Evolutionary conservation across 108 stramenopile species (phyloP).

Genomic region (Aurantiochytrium sp.): DNA sequence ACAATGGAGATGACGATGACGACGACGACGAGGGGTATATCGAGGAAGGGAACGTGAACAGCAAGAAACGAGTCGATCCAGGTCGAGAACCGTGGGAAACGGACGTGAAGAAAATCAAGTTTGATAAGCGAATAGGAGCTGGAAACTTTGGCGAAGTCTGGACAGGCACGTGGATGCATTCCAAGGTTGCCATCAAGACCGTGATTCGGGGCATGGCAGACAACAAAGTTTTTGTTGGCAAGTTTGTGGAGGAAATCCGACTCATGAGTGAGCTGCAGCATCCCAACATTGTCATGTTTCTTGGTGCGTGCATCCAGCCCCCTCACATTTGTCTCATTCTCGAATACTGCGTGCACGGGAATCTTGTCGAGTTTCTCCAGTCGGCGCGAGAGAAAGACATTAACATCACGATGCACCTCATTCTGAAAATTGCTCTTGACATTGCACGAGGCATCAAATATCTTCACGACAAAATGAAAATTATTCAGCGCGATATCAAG

Average conservation of each 20-base stretch:
- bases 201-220: neutral
- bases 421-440: slow-evolving; percentile 18
- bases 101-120: slow-evolving; percentile 15
- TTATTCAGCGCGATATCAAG: slow-evolving; percentile 29
- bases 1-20: no score
- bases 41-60: neutral
- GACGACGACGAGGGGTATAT: neutral
- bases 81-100: slow-evolving; percentile 18
- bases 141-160: slow-evolving; percentile 34
- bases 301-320: slow-evolving; percentile 31
- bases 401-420: neutral
- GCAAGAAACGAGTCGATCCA: neutral
- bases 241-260: slow-evolving; percentile 22
- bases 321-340: slow-evolving; percentile 31
- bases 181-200: slow-evolving; percentile 23
- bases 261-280: slow-evolving; percentile 31
- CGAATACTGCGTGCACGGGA: slow-evolving; percentile 30
- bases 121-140: slow-evolving; percentile 10
- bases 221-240: neutral
- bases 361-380: slow-evolving; percentile 15
- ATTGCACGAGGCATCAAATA: slow-evolving; percentile 32
- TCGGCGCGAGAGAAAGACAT: neutral
- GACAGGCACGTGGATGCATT: slow-evolving; percentile 21
- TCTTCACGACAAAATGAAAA: slow-evolving; percentile 20
- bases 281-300: slow-evolving; percentile 44